phyloP scores from a whole-genome alignment of 169 alveolate species.

The Plasmodium gonderi region DNA sequence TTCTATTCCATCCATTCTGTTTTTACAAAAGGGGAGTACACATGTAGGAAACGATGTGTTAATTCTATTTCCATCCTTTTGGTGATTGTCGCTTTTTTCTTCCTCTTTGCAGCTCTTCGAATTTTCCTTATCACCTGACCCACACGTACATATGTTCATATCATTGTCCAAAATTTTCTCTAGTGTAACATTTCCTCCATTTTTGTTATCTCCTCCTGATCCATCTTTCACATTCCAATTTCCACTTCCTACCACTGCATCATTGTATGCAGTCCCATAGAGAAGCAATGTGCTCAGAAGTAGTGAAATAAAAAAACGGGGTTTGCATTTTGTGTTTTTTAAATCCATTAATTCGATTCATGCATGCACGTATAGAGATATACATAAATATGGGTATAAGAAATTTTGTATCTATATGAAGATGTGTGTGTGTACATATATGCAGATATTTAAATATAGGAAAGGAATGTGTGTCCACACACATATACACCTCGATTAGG shows the following conservation, averaged over 20 bases:
- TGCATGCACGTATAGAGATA: conserved; percentile 6
- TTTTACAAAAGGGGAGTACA: no score
- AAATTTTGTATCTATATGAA: no score
- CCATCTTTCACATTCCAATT: no score
- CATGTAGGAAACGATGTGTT: no score
- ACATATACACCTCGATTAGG: no score
- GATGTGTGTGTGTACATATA: background rate
- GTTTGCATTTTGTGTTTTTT: conserved; percentile 30
- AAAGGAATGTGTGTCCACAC: background rate
- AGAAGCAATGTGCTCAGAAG: background rate
- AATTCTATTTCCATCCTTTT: no score
- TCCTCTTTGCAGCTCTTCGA: background rate
- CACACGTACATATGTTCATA: background rate
- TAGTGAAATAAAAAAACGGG: background rate
- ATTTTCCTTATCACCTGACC: background rate
- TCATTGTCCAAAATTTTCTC: background rate
- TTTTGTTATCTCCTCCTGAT: background rate
- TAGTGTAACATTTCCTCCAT: background rate
- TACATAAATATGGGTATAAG: background rate
- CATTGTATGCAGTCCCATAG: background rate
- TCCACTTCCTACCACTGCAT: background rate
- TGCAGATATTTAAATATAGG: background rate
- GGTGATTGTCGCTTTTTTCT: background rate
- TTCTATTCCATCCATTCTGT: no score
- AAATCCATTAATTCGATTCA: conserved; percentile 46